Evolutionary conservation across 495 filamentous ascomycete species (phyloP).

Genomic region (Aspergillus nanangensis): DNA sequence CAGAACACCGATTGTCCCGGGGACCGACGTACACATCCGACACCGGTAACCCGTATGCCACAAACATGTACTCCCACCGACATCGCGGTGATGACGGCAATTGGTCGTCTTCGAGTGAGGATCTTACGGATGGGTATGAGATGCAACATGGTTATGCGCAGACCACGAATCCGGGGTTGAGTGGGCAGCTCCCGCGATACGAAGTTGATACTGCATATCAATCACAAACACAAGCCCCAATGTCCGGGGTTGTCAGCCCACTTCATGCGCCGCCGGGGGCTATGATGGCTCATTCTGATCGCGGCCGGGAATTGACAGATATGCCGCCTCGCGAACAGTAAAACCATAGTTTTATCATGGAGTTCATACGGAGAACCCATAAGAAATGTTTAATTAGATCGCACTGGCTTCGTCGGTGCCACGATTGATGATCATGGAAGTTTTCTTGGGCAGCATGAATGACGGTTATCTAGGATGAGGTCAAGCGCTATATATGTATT

Average conservation of each 20-base stretch:
- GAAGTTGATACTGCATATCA: conserved; percentile 33
- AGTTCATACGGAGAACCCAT: too few species aligned
- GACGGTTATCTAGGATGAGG: too few species aligned
- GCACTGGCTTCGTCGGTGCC: not conserved
- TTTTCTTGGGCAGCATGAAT: not conserved
- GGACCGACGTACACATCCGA: conserved; percentile 8
- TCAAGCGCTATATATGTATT: too few species aligned
- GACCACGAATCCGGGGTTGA: conserved; percentile 19
- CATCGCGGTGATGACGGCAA: conserved; percentile 31
- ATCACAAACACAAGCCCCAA: conserved; percentile 17
- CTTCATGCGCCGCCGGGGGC: conserved; percentile 8
- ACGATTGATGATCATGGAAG: conserved; percentile 5
- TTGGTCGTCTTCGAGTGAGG: conserved; percentile 42
- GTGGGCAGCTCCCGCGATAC: conserved; percentile 19
- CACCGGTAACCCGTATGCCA: conserved; percentile 18
- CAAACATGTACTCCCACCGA: conserved; percentile 24
- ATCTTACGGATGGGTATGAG: conserved; percentile 36
- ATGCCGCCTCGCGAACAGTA: conserved; percentile 14
- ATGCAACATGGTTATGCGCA: conserved; percentile 35
- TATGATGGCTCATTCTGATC: conserved; percentile 7
- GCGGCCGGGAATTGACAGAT: conserved; percentile 23
- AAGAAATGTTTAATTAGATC: not conserved
- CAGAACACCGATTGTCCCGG: conserved; percentile 4
- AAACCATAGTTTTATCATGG: not conserved
- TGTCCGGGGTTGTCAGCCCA: conserved; percentile 1